These are phyloP conservation scores for Cyberlindnera petersonii DNA, from an alignment of 805 yeast species.

Conservation along the genomic window DNA sequence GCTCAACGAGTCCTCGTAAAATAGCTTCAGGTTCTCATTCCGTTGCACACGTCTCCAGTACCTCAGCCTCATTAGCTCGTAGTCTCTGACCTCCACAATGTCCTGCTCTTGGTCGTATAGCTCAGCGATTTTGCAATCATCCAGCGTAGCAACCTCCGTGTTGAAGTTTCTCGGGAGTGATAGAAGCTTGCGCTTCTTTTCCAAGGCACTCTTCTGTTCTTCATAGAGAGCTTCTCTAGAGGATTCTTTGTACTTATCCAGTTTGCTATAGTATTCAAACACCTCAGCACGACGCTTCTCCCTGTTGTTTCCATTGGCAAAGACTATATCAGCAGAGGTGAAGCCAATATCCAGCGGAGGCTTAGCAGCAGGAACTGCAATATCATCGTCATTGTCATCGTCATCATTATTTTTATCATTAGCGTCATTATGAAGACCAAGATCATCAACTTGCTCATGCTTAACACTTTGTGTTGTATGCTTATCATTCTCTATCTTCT, in stretches of 20 bases:
- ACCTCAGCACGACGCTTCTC: constrained; percentile 27
- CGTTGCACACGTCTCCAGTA: constrained; percentile 25
- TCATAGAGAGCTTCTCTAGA: constrained; percentile 11
- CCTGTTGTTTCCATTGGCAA: constrained; percentile 28
- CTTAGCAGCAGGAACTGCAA: background rate
- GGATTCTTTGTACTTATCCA: constrained; percentile 18
- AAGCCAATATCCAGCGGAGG: constrained; percentile 2
- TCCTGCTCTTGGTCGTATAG: constrained; percentile 26
- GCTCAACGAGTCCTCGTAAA: constrained; percentile 26
- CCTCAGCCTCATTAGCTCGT: constrained; percentile 28
- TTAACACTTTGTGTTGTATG: background rate
- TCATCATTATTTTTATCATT: background rate
- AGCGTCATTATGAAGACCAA: no score
- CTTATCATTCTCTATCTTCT: background rate
- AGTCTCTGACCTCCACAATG: constrained; percentile 32
- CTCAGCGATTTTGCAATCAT: constrained; percentile 7
- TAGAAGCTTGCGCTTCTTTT: constrained; percentile 1
- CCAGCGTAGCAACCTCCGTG: constrained; percentile 5
- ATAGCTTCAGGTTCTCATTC: constrained; percentile 25
- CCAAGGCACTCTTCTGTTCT: constrained; percentile 5
- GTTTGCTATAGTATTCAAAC: constrained; percentile 22
- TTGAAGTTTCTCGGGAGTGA: constrained; percentile 6
- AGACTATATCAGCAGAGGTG: constrained; percentile 20
- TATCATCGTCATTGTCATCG: constrained; percentile 1
- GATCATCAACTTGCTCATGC: no score